Evolutionary conservation across 148 eudicot species (phyloP).

Genomic region (Selenicereus undatus): DNA sequence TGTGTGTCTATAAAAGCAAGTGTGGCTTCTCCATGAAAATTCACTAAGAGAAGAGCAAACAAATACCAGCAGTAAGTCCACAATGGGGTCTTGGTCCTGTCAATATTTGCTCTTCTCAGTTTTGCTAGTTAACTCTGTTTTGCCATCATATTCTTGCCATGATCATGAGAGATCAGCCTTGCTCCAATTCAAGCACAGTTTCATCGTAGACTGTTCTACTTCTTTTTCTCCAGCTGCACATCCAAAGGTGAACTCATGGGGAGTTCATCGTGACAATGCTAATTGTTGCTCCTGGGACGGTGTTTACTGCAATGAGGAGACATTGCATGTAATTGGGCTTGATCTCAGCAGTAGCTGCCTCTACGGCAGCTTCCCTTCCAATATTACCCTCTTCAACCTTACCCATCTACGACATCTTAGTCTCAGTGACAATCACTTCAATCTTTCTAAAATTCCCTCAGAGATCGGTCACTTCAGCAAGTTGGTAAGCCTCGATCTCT

Average conservation of each 20-base stretch:
- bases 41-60: not conserved
- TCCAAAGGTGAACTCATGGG: not conserved
- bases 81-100: not conserved
- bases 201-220: not conserved
- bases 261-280: not conserved
- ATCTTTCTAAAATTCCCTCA: no score
- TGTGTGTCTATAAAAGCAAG: no score
- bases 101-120: not conserved
- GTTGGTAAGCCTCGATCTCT: no score
- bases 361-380: no score
- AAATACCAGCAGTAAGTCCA: not conserved
- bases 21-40: not conserved
- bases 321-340: no score
- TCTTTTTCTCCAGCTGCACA: not conserved
- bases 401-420: no score
- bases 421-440: no score
- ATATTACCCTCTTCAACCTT: no score
- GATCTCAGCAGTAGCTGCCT: no score
- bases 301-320: no score
- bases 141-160: not conserved
- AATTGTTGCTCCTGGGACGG: no score
- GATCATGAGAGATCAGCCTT: constrained; percentile 3
- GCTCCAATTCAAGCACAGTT: constrained; percentile 3
- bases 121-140: not conserved
- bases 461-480: no score